Percentiles rank a stretch among this genome's conserved stretches.
These are phyloP conservation scores for Diaporthe amygdali DNA, from an alignment of 2,329 filamentous ascomycete genomes.

Conservation along the genomic window DNA sequence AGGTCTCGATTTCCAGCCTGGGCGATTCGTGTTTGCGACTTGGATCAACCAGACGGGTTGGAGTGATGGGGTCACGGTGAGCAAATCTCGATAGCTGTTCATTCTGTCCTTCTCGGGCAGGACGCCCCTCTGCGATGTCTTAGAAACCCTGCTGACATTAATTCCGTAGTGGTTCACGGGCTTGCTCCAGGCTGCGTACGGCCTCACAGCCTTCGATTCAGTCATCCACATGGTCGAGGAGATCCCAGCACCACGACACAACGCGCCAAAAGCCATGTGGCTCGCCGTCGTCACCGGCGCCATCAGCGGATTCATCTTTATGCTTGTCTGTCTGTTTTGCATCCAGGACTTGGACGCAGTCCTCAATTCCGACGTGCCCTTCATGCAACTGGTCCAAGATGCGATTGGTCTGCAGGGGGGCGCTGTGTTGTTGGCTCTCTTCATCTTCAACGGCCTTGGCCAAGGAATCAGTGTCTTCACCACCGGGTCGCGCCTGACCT, in stretches of 20 bases:
- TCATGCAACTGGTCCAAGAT: slow-evolving; percentile 52
- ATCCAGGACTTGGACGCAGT: slow-evolving; percentile 51
- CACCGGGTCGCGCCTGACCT: slow-evolving; percentile 56
- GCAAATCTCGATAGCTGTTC: neutral
- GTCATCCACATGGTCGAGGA: slow-evolving; percentile 65
- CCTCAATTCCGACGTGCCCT: slow-evolving; percentile 49
- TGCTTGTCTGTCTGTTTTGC: slow-evolving; percentile 56
- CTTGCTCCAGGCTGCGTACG: slow-evolving; percentile 61
- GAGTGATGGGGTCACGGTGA: slow-evolving; percentile 53
- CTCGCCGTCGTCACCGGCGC: slow-evolving; percentile 55
- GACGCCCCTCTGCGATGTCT: neutral
- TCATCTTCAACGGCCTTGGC: slow-evolving; percentile 61
- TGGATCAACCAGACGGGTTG: slow-evolving; percentile 60
- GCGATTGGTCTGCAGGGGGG: slow-evolving; percentile 46
- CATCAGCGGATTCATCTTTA: slow-evolving; percentile 55
- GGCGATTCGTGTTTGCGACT: slow-evolving; percentile 55
- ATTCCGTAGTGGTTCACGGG: slow-evolving; percentile 56
- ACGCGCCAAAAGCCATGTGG: slow-evolving; percentile 57
- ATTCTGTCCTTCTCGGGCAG: neutral
- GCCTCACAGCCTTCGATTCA: slow-evolving; percentile 61
- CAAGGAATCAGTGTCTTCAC: slow-evolving; percentile 58
- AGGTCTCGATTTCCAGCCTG: slow-evolving; percentile 51
- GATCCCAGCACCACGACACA: slow-evolving; percentile 55
- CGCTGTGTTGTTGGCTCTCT: slow-evolving; percentile 52
- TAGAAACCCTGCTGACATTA: neutral